Base-by-base conservation (phyloP, 176 grass and related monocot genomes). In the Paspalum vaginatum region DNA sequence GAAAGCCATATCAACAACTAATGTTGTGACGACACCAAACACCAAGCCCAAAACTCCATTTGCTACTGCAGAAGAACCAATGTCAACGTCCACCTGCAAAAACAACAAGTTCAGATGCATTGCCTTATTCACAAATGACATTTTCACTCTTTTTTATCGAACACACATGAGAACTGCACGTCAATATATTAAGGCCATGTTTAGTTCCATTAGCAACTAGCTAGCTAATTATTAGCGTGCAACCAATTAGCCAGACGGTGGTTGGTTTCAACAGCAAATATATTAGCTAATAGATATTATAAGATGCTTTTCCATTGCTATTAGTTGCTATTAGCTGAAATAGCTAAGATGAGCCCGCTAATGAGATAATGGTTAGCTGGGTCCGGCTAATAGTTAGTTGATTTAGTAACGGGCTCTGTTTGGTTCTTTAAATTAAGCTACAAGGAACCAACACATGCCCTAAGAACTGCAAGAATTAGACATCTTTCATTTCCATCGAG, bases 1-100 rank as follows among this genome's bases (percentile, higher is more conserved):
- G 63, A 99, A 99, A 51, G 96, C 96, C 86, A 99, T 99, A 70
- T 95, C 93, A 67, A 99, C 93, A 26, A 93, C 93, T 78, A 99
- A 77, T 26, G 86, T 93, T 49, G 90, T 86, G 61, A 99, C 74
- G 54, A 87, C 96, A 54, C 93, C 96, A 65, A 85, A 99, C 14
- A 95, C 96, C 81, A 99, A 80, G 18, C 92, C 93, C 63, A 99
- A 66, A 85, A 99, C 96, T 62, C 96, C 96, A 58, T 95, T 99
- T 25, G 96, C 96, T 26, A 99, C 93, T 27, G 93, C 76, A 42
- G 93, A 99, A 75, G 96, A 99, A 62, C 96, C 93, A 26, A 95
- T 95, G 86, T 99, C 96, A 42, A 93, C 89, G 76, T 99, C 96
- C 70, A 91, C 86, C 96, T 98, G 87, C 51, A 42, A 81, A 52